Conservation (phyloP, 2,329 filamentous ascomycete species). For the Alternaria conjuncta region DNA sequence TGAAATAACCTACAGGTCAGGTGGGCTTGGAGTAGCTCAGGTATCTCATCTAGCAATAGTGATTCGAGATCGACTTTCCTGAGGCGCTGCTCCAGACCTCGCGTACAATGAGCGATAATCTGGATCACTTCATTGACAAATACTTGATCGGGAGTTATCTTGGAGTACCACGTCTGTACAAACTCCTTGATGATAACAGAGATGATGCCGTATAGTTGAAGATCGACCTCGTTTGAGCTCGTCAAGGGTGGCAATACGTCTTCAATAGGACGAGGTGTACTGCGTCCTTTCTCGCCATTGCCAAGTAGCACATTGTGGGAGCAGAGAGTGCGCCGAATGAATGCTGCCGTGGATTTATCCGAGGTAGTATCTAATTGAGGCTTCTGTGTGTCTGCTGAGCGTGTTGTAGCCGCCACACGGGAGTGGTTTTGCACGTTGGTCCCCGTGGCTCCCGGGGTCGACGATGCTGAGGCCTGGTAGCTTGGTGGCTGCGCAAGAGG, state of each 20-base stretch:
- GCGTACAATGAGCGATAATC: slow-evolving; percentile 89
- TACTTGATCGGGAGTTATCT: slow-evolving; percentile 86
- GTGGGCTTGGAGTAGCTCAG: slow-evolving; percentile 80
- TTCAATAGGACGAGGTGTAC: slow-evolving; percentile 72
- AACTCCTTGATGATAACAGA: slow-evolving; percentile 89
- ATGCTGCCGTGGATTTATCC: slow-evolving; percentile 77
- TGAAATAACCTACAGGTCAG: slow-evolving; percentile 68
- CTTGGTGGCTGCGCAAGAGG: slow-evolving; percentile 31
- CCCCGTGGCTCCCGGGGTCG: slow-evolving; percentile 14
- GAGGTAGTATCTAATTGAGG: slow-evolving; percentile 59
- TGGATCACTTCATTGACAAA: slow-evolving; percentile 89
- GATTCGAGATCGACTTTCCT: slow-evolving; percentile 82
- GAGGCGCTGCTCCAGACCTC: slow-evolving; percentile 84
- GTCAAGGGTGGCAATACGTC: slow-evolving; percentile 88
- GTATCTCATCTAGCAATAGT: slow-evolving; percentile 85
- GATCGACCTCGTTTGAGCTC: slow-evolving; percentile 90
- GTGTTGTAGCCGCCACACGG: slow-evolving; percentile 24
- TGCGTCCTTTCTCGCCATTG: slow-evolving; percentile 60
- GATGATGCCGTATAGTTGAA: slow-evolving; percentile 91
- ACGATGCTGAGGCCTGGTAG: slow-evolving; percentile 21
- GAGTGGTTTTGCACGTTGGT: slow-evolving; percentile 19
- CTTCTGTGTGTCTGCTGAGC: slow-evolving; percentile 27
- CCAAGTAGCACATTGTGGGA: slow-evolving; percentile 63
- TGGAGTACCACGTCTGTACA: slow-evolving; percentile 90
- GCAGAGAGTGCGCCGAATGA: slow-evolving; percentile 85